phyloP scores from a whole-genome alignment of 192 early-diverging fungal genomes.

The Dimargaris xerosporica region DNA sequence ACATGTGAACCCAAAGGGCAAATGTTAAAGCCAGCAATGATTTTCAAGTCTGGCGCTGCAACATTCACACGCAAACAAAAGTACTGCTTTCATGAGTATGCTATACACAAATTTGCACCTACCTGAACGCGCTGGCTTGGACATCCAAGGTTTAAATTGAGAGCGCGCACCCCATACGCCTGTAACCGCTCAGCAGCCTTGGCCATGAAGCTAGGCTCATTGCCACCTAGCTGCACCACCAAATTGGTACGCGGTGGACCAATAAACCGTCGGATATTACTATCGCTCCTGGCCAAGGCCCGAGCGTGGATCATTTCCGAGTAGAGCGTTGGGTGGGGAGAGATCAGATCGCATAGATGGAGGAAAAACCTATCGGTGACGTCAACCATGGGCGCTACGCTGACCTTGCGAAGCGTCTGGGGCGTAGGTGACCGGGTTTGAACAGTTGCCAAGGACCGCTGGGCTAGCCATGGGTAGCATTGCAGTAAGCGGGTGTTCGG shows the following conservation, averaged over 20 bases:
- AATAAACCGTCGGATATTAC: conserved; percentile 28
- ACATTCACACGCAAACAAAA: too few species aligned
- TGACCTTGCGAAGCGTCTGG: too few species aligned
- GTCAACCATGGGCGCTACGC: conserved; percentile 64
- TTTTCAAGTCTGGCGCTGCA: too few species aligned
- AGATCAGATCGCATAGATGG: conserved; percentile 46
- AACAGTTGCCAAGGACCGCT: too few species aligned
- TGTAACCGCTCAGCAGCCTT: conserved; percentile 32
- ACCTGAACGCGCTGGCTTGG: conserved; percentile 53
- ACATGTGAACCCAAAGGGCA: too few species aligned
- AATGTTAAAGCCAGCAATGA: too few species aligned
- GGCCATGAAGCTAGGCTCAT: conserved; percentile 29
- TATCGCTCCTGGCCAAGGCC: conserved; percentile 28
- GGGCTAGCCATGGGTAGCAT: too few species aligned
- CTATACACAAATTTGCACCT: too few species aligned
- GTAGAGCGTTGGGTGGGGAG: conserved; percentile 40
- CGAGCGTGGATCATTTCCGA: conserved; percentile 59
- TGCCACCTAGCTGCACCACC: conserved; percentile 43
- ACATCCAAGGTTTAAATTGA: conserved; percentile 62
- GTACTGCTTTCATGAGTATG: too few species aligned
- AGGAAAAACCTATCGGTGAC: conserved; percentile 58
- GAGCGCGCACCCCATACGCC: conserved; percentile 36
- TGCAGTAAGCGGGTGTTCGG: too few species aligned
- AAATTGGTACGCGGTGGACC: conserved; percentile 27
- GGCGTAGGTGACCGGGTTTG: too few species aligned